phyloP scores from a whole-genome alignment of 2,329 filamentous ascomycete species.

The Venturia aucupariae region DNA sequence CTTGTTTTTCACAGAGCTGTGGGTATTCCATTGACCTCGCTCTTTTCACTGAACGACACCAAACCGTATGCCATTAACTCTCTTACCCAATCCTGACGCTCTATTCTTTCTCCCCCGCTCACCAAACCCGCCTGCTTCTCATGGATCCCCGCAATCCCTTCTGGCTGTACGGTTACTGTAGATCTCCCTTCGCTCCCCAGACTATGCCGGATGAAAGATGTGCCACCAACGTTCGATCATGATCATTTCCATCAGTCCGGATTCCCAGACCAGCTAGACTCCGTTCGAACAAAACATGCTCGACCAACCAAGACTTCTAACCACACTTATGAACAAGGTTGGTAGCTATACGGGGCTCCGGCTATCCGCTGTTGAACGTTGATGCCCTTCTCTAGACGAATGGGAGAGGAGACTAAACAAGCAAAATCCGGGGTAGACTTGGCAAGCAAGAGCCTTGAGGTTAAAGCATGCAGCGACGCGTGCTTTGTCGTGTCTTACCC shows the following conservation, averaged over 20 bases:
- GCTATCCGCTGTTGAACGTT: background rate
- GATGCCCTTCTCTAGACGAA: background rate
- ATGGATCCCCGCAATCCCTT: background rate
- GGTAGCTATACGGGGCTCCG: background rate
- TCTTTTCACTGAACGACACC: no score
- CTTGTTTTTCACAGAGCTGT: no score
- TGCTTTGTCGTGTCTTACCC: no score
- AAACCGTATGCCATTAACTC: no score
- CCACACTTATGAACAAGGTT: background rate
- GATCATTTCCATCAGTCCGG: conserved; percentile 3
- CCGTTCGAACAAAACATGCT: background rate
- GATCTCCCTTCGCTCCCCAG: background rate
- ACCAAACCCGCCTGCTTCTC: background rate
- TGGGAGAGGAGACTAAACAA: background rate
- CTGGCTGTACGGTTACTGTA: background rate
- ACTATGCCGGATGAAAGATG: background rate
- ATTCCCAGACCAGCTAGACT: background rate
- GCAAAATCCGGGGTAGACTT: background rate
- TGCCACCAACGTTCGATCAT: background rate
- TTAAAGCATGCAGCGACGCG: no score
- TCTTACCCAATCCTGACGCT: background rate
- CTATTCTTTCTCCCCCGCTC: background rate
- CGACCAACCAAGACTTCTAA: background rate
- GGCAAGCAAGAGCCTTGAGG: no score
- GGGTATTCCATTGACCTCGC: no score